Evolutionary conservation across 23 red algal genomes (phyloP), one percentile per base, ranked within the genome.

Genomic region (Chondrus crispus): DNA sequence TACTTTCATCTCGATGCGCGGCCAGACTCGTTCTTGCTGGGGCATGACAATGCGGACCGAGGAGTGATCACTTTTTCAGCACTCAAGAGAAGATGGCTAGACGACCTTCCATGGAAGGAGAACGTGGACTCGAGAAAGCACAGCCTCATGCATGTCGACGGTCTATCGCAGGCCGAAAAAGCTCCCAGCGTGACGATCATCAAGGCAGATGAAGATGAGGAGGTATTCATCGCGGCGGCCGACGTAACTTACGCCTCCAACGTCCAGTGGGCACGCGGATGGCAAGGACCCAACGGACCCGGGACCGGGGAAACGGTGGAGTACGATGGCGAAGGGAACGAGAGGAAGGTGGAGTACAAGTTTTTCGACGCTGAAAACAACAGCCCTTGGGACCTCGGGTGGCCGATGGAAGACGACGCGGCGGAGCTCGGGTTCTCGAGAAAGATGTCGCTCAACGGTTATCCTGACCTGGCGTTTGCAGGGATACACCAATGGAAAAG

Each of bases 1-100:
- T 92, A 92, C 66, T 74, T 92, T 22, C 89, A 92, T 46, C 84
- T 92, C 45, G 79, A 92, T 84, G 89, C 77, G 1, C 75, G 89
- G 14, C 78, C 76, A 57, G 89, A 92, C 45, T 72, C 77, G 19
- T 74, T 92, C 62, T 92, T 68, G 30, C 43, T 77, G 14, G 89
- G 89, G 28, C 89, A 92, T 60, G 89, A 92, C 45, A 92, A 92
- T 58, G 89, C 89, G 16, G 89, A 92, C 55, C 35, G 89, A 22
- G 78, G 62, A 16, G 64, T 64, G 16, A 62, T 92, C 52, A 92
- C 89, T 14, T 76, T 92, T 58, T 74, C 77, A 32, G 79, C 77
- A 8, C 33, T 84, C 26, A 84, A 84, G 44, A 16, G 47, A 72
- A 74, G 62, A 58, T 92, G 89, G 78, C 42, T 92, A n/a, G 77